Evolutionary conservation across 2,329 filamentous ascomycete genomes (phyloP).

Genomic region (Cladosporium austrohemisphaericum): DNA sequence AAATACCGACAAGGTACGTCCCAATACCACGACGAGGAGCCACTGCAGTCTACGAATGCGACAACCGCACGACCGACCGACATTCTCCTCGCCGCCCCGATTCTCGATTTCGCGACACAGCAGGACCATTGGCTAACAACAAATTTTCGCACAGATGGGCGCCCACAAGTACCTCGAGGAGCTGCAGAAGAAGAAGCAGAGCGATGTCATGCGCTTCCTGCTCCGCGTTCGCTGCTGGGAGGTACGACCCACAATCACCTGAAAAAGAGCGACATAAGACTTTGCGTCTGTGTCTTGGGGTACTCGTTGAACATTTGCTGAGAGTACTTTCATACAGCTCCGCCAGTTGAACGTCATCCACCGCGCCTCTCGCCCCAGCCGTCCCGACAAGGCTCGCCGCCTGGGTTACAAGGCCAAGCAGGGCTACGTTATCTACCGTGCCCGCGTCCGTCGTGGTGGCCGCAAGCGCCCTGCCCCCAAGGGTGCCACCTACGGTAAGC

Average conservation of each 20-base stretch:
- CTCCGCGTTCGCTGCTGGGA: conserved; percentile 99
- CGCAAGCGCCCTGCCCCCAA: conserved; percentile 95
- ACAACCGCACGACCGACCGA: conserved; percentile 6
- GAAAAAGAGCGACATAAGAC: conserved; percentile 32
- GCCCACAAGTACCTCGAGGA: conserved; percentile 99
- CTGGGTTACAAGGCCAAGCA: conserved; percentile 99
- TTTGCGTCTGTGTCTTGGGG: conserved; percentile 43
- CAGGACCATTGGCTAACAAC: conserved; percentile 21
- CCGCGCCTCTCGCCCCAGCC: conserved; percentile 95
- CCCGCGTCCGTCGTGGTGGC: conserved; percentile 96
- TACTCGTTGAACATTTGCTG: conserved; percentile 99
- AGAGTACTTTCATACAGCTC: conserved; percentile 99
- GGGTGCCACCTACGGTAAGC: conserved; percentile 97
- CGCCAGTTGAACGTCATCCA: conserved; percentile 99
- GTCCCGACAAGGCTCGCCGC: conserved; percentile 99
- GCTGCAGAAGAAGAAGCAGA: conserved; percentile 99
- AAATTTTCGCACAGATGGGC: conserved; percentile 69
- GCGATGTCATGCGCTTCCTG: conserved; percentile 99
- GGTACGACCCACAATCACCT: conserved; percentile 53
- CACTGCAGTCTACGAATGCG: conserved; percentile 4
- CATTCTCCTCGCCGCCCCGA: conserved; percentile 4
- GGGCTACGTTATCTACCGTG: conserved; percentile 99
- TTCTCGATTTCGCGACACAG: neutral
- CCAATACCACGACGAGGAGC: conserved; percentile 1
- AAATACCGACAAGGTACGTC: conserved; percentile 29